phyloP scores from a whole-genome alignment of 129 eudicot genomes.

The Artemisia tridentata region DNA sequence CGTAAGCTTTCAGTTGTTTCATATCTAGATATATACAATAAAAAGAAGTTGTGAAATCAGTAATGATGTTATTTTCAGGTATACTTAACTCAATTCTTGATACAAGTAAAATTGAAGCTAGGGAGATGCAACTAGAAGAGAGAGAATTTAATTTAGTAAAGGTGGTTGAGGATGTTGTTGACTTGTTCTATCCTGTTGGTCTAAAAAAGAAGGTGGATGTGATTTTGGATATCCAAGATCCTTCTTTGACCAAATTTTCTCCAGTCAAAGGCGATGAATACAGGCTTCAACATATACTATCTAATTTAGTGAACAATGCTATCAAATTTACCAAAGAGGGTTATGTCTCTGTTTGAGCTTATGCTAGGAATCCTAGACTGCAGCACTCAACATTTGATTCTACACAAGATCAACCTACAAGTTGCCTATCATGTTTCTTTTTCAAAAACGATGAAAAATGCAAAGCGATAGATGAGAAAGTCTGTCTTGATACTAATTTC shows the following conservation, averaged over 20 bases:
- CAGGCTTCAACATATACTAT: conserved; percentile 59
- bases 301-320: conserved; percentile 74
- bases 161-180: conserved; percentile 62
- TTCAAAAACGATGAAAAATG: conserved; percentile 14
- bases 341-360: conserved; percentile 51
- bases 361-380: conserved; percentile 42
- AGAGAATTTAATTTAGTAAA: conserved; percentile 50
- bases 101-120: conserved; percentile 68
- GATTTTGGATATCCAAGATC: conserved; percentile 52
- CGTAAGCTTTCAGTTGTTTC: conserved; percentile 25
- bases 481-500: conserved; percentile 37
- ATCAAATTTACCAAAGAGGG: conserved; percentile 78
- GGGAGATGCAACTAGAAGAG: conserved; percentile 59
- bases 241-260: conserved; percentile 40
- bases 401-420: conserved; percentile 11
- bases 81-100: conserved; percentile 67
- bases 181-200: conserved; percentile 58
- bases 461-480: conserved; percentile 12
- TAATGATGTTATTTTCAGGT: conserved; percentile 28
- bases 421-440: conserved; percentile 32
- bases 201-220: conserved; percentile 72
- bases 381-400: conserved; percentile 33
- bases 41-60: not conserved
- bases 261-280: conserved; percentile 63
- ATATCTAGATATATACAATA: not conserved